Evolutionary conservation across 768 basidiomycete genomes (phyloP).

Genomic region (Leucosporidium scottii): DNA sequence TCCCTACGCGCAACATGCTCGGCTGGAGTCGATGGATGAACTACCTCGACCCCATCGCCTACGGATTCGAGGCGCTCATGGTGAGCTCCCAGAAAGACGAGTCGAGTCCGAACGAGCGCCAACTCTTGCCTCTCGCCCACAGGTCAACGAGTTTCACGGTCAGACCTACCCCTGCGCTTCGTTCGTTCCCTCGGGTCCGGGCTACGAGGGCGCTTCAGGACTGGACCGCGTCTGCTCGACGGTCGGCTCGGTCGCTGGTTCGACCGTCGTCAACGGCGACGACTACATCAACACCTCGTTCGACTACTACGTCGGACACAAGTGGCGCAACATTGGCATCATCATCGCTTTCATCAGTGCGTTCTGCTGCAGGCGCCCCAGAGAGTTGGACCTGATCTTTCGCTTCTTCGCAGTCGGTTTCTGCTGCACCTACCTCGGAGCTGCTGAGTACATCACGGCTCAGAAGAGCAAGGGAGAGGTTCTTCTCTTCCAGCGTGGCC

Average conservation of each 20-base stretch:
- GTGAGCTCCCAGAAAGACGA: neutral
- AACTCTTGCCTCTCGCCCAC: neutral
- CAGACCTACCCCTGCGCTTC: neutral
- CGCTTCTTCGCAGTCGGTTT: neutral
- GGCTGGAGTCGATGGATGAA: constrained; percentile 44
- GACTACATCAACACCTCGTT: constrained; percentile 56
- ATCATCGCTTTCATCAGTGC: constrained; percentile 28
- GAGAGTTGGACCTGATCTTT: constrained; percentile 40
- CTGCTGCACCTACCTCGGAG: neutral
- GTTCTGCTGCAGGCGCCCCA: no score
- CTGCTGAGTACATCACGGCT: constrained; percentile 8
- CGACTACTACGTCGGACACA: constrained; percentile 41
- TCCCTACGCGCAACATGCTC: constrained; percentile 40
- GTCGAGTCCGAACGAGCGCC: neutral
- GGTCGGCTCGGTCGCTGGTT: constrained; percentile 50
- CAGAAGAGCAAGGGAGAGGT: constrained; percentile 24
- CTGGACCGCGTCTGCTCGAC: neutral
- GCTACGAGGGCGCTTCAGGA: neutral
- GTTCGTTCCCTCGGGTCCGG: neutral
- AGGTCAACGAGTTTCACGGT: constrained; percentile 7
- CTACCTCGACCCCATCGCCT: constrained; percentile 39
- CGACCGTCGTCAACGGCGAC: constrained; percentile 49
- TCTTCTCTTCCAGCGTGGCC: constrained; percentile 16
- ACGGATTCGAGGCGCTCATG: constrained; percentile 4
- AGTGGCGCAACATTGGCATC: constrained; percentile 47